Conservation (phyloP, 1,284 basidiomycete genomes). For the Thecaphora frezii region DNA sequence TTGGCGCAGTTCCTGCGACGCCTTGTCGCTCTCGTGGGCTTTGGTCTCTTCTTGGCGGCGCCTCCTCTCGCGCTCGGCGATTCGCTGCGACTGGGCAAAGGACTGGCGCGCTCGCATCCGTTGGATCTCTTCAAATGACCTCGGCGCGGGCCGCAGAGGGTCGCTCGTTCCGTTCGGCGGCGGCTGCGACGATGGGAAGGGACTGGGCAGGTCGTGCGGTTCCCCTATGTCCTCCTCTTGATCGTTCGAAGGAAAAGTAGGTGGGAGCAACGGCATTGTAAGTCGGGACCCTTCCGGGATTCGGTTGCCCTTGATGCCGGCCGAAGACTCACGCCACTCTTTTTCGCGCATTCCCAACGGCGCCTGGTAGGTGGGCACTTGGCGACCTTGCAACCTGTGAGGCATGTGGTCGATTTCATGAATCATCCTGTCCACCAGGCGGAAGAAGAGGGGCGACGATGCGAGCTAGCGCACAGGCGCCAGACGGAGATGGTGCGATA, state of each 20-base stretch:
- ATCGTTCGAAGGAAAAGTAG: constrained; percentile 4
- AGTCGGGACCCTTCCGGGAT: no score
- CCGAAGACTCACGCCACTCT: constrained; percentile 25
- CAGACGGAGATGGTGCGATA: not conserved
- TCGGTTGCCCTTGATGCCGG: no score
- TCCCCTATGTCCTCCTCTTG: constrained; percentile 23
- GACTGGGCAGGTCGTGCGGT: constrained; percentile 43
- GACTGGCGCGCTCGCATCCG: constrained; percentile 23
- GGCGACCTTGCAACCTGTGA: constrained; percentile 36
- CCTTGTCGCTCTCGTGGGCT: constrained; percentile 11
- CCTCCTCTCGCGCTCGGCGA: constrained; percentile 23
- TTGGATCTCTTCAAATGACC: constrained; percentile 27
- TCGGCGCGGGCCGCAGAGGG: not conserved
- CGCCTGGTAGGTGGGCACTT: constrained; percentile 37
- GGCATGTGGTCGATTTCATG: constrained; percentile 50
- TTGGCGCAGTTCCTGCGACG: constrained; percentile 28
- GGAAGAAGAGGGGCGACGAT: constrained; percentile 42
- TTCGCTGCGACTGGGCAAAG: constrained; percentile 25
- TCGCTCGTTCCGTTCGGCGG: not conserved
- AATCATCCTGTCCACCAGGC: constrained; percentile 43
- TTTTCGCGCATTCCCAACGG: constrained; percentile 40
- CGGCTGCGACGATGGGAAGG: constrained; percentile 9
- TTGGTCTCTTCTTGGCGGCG: constrained; percentile 14
- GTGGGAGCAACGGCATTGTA: not conserved
- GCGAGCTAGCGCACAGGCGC: constrained; percentile 9